phyloP scores from a whole-genome alignment of 1,284 basidiomycete genomes.

The Puccinia horiana region DNA sequence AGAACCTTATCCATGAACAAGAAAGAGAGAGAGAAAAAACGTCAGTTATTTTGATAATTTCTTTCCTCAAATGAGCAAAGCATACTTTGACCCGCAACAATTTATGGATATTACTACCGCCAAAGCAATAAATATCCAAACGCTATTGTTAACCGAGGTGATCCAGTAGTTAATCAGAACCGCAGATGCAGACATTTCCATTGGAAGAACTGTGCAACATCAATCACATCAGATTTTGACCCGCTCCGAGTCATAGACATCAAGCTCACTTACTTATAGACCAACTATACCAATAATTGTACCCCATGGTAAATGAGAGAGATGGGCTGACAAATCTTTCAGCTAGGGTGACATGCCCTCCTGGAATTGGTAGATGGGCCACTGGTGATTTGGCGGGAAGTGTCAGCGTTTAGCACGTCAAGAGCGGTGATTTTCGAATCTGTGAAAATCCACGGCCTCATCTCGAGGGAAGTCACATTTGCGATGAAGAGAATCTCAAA shows the following conservation, averaged over 20 bases:
- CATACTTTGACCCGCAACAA: slow-evolving; percentile 67
- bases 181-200: slow-evolving; percentile 74
- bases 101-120: slow-evolving; percentile 74
- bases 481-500: background rate
- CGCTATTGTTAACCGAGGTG: slow-evolving; percentile 66
- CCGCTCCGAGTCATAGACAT: background rate
- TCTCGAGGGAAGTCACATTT: background rate
- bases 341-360: slow-evolving; percentile 42
- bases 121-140: slow-evolving; percentile 75
- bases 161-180: slow-evolving; percentile 78
- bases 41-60: background rate
- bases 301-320: slow-evolving; percentile 38
- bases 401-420: background rate
- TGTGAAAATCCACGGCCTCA: background rate
- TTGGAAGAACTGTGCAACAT: slow-evolving; percentile 65
- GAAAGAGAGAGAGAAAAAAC: background rate
- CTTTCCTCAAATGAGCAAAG: background rate
- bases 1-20: slow-evolving; percentile 30
- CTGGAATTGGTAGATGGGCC: slow-evolving; percentile 39
- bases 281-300: slow-evolving; percentile 31
- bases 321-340: slow-evolving; percentile 45
- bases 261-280: slow-evolving; percentile 4
- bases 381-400: background rate
- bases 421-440: background rate
- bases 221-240: background rate